These are phyloP conservation scores for Torulaspora microellipsoides DNA, from an alignment of 805 yeast genomes.

Conservation along the genomic window DNA sequence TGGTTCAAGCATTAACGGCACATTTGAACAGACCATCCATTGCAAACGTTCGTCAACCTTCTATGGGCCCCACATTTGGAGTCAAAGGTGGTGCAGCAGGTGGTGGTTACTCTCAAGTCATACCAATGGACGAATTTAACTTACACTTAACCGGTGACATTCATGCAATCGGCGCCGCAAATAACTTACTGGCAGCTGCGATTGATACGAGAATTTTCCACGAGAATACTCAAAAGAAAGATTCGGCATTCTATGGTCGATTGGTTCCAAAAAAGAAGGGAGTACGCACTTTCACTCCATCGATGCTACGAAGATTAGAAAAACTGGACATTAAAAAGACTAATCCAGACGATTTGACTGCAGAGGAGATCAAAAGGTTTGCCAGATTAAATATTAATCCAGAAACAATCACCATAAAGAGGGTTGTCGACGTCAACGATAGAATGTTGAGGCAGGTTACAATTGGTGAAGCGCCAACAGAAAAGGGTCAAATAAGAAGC, in stretches of 20 bases:
- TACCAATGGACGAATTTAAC: constrained; percentile 98
- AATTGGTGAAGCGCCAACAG: constrained; percentile 88
- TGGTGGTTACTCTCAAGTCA: constrained; percentile 96
- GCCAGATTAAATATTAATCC: constrained; percentile 88
- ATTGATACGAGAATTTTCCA: constrained; percentile 97
- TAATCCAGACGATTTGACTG: constrained; percentile 73
- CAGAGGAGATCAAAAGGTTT: constrained; percentile 67
- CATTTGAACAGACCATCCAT: constrained; percentile 76
- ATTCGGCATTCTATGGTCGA: constrained; percentile 74
- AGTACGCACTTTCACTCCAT: constrained; percentile 66
- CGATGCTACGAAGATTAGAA: constrained; percentile 69
- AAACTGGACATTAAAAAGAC: constrained; percentile 80
- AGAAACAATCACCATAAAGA: constrained; percentile 80
- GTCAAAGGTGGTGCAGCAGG: constrained; percentile 99
- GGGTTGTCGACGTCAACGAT: constrained; percentile 94
- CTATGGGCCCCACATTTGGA: constrained; percentile 99
- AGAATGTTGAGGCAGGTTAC: constrained; percentile 85
- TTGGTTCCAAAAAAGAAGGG: constrained; percentile 86
- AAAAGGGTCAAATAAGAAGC: constrained; percentile 77
- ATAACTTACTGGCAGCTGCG: constrained; percentile 91
- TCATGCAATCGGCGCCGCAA: constrained; percentile 93
- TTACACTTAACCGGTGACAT: constrained; percentile 97
- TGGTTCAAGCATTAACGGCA: constrained; percentile 95
- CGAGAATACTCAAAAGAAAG: constrained; percentile 76
- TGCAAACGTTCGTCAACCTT: constrained; percentile 96